A percentile compares a stretch with the other conserved stretches of the same genome.
These are phyloP conservation scores for Trypanosoma mega DNA, from an alignment of 208 protist species.

Conservation along the genomic window DNA sequence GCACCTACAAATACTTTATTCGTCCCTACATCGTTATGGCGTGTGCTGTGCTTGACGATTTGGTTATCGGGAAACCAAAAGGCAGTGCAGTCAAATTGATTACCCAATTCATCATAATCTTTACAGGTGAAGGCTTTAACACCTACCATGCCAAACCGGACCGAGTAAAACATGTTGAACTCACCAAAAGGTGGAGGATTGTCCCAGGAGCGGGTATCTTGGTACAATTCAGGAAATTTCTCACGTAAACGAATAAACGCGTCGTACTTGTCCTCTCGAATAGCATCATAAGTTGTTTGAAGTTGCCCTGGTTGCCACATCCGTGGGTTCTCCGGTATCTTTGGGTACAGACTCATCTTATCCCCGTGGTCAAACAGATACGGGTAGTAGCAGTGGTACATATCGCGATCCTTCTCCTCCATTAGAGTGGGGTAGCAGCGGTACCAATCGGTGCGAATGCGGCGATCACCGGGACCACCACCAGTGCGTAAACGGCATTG, in stretches of 20 bases:
- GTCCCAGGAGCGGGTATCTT: conserved; percentile 91
- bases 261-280: conserved; percentile 94
- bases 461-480: conserved; percentile 75
- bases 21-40: conserved; percentile 72
- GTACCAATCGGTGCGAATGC: conserved; percentile 87
- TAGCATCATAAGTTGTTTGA: conserved; percentile 93
- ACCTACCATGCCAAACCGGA: conserved; percentile 90
- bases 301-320: conserved; percentile 91
- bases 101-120: conserved; percentile 93
- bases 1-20: conserved; percentile 89
- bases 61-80: conserved; percentile 95
- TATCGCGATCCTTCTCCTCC: conserved; percentile 89
- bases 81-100: conserved; percentile 90
- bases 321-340: conserved; percentile 90
- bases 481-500: conserved; percentile 62
- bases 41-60: conserved; percentile 82
- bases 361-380: conserved; percentile 93
- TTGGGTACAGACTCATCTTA: conserved; percentile 91
- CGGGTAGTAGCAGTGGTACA: conserved; percentile 95
- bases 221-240: conserved; percentile 93
- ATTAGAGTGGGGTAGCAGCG: conserved; percentile 88
- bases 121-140: conserved; percentile 91
- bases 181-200: conserved; percentile 92
- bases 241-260: conserved; percentile 87
- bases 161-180: conserved; percentile 95